Evolutionary conservation across 2,329 filamentous ascomycete genomes (phyloP).

Genomic region (Ophiocordyceps camponoti-rufipedis): DNA sequence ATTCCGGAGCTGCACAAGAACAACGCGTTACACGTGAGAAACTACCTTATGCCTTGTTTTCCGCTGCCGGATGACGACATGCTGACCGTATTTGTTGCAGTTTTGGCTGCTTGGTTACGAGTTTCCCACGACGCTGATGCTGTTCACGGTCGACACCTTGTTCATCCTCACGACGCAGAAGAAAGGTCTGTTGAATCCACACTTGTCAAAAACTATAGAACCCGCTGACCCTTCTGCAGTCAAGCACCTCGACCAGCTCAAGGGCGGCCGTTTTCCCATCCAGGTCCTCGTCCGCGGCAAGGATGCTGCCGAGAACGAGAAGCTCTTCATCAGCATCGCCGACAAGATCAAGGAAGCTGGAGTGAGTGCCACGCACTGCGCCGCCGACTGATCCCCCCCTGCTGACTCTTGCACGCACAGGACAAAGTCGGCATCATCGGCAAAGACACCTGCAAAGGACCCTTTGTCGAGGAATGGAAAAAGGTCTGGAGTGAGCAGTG

Average conservation of each 20-base stretch:
- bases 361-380: slow-evolving; percentile 30
- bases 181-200: slow-evolving; percentile 48
- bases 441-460: slow-evolving; percentile 71
- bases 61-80: neutral
- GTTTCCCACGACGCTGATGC: slow-evolving; percentile 87
- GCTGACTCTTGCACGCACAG: slow-evolving; percentile 19
- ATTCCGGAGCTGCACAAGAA: slow-evolving; percentile 81
- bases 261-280: slow-evolving; percentile 79
- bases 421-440: slow-evolving; percentile 79
- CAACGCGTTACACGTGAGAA: slow-evolving; percentile 78
- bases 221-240: slow-evolving; percentile 34
- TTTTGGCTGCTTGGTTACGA: slow-evolving; percentile 98
- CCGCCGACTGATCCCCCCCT: neutral
- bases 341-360: slow-evolving; percentile 78
- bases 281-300: slow-evolving; percentile 87
- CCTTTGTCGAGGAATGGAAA: slow-evolving; percentile 95
- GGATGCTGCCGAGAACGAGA: slow-evolving; percentile 78
- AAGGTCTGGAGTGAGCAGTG: slow-evolving; percentile 58
- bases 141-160: slow-evolving; percentile 73
- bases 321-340: slow-evolving; percentile 68
- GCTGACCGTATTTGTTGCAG: slow-evolving; percentile 24
- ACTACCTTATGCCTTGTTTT: neutral
- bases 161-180: slow-evolving; percentile 93
- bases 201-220: neutral
- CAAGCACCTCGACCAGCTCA: slow-evolving; percentile 80